These are phyloP conservation scores for Lentinula novae-zelandiae DNA, from an alignment of 1,284 basidiomycete genomes.

Conservation along the genomic window DNA sequence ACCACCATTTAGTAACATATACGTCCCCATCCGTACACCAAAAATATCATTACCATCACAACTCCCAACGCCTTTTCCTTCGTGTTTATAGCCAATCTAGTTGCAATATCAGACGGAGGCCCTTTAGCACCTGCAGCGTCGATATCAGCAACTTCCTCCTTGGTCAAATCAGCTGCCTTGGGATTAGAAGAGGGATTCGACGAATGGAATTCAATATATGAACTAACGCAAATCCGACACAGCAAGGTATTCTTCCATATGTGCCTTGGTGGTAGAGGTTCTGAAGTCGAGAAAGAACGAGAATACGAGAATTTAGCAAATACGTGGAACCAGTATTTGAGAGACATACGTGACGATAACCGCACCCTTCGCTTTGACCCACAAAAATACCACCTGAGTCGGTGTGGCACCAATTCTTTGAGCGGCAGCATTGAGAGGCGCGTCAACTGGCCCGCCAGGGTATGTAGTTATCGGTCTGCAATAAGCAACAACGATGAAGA, in stretches of 20 bases:
- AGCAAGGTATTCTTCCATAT: constrained; percentile 11
- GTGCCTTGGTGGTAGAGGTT: constrained; percentile 3
- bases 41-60: neutral
- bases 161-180: constrained; percentile 27
- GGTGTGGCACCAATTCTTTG: constrained; percentile 54
- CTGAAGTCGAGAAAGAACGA: neutral
- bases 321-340: too few relatives aligned
- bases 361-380: constrained; percentile 64
- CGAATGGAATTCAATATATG: neutral
- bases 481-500: neutral
- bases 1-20: too few relatives aligned
- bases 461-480: constrained; percentile 62
- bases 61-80: neutral
- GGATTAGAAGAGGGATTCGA: neutral
- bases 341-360: constrained; percentile 61
- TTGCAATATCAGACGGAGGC: constrained; percentile 9
- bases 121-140: constrained; percentile 37
- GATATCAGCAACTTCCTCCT: constrained; percentile 37
- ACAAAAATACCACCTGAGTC: constrained; percentile 70
- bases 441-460: constrained; percentile 74
- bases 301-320: neutral
- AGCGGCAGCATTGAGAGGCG: constrained; percentile 54
- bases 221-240: constrained; percentile 7
- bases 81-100: neutral
- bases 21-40: neutral